phyloP scores from a whole-genome alignment of 441 rosid genomes.

The Breynia disticha region DNA sequence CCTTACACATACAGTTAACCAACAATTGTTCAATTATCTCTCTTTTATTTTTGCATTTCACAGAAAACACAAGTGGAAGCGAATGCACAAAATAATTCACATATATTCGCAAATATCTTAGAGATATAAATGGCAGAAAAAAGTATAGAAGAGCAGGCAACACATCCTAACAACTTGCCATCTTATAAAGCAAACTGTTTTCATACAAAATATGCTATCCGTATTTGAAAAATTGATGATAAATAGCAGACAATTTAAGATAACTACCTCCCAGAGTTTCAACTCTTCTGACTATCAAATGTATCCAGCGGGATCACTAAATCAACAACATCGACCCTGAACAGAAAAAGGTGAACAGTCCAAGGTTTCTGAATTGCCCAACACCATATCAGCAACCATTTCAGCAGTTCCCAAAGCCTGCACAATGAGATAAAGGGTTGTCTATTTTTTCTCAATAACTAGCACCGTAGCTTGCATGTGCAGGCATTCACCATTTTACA shows the following conservation, averaged over 20 bases:
- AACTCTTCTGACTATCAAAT: background rate
- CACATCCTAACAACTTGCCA: too few relatives aligned
- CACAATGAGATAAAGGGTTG: slow-evolving; percentile 15
- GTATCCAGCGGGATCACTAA: slow-evolving; percentile 1
- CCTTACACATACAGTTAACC: too few relatives aligned
- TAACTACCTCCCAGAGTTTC: background rate
- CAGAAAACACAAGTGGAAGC: too few relatives aligned
- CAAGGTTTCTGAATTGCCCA: slow-evolving; percentile 42
- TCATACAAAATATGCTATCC: too few relatives aligned
- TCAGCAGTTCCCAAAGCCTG: slow-evolving; percentile 94
- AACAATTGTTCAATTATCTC: too few relatives aligned
- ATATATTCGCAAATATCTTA: too few relatives aligned
- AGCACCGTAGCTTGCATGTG: background rate
- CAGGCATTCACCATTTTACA: too few relatives aligned
- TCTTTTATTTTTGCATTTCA: too few relatives aligned
- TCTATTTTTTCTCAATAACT: background rate
- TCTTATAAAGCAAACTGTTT: too few relatives aligned
- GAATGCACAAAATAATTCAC: too few relatives aligned
- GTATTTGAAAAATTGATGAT: background rate
- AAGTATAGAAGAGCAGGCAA: too few relatives aligned
- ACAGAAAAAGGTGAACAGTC: slow-evolving; percentile 46
- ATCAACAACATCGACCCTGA: slow-evolving; percentile 34
- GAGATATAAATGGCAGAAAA: too few relatives aligned
- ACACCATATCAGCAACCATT: slow-evolving; percentile 69
- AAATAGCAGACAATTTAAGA: background rate